phyloP scores from a whole-genome alignment of 2,329 filamentous ascomycete genomes.

The Colletotrichum musae region DNA sequence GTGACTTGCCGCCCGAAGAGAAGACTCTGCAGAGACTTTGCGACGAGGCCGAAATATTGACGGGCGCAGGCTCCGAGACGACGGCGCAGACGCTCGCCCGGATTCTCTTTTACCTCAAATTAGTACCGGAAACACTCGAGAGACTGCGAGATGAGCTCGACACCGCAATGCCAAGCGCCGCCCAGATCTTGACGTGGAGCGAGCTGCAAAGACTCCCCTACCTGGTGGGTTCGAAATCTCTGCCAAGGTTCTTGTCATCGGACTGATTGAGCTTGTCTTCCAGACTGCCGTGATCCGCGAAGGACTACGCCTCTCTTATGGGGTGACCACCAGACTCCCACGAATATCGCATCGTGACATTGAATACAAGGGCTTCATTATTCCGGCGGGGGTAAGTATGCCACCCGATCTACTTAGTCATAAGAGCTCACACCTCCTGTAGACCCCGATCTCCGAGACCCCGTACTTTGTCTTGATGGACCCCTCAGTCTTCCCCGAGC shows the following conservation, averaged over 20 bases:
- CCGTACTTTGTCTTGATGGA: conserved; percentile 44
- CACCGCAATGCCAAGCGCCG: conserved; percentile 47
- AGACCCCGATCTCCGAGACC: conserved; percentile 45
- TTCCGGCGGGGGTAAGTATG: conserved; percentile 35
- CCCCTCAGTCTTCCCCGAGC: conserved; percentile 46
- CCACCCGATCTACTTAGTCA: too few species aligned
- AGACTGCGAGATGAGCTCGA: conserved; percentile 47
- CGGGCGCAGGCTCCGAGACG: conserved; percentile 59
- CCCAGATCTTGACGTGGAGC: conserved; percentile 16
- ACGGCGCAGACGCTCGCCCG: conserved; percentile 54
- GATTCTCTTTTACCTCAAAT: conserved; percentile 51
- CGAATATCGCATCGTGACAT: conserved; percentile 35
- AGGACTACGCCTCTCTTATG: conserved; percentile 39
- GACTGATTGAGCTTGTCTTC: neutral
- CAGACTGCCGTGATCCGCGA: conserved; percentile 35
- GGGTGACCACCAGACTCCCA: conserved; percentile 35
- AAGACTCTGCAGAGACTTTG: too few species aligned
- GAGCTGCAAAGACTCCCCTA: conserved; percentile 35
- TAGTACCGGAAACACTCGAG: conserved; percentile 45
- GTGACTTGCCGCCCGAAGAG: too few species aligned
- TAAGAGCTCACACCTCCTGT: neutral
- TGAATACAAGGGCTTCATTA: conserved; percentile 26
- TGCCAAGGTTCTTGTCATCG: neutral
- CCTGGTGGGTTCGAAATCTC: conserved; percentile 17
- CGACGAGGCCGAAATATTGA: conserved; percentile 48